Evolutionary conservation across 2,329 filamentous ascomycete genomes (phyloP), one percentile per base, ranked within the genome.

Genomic region (Capronia epimyces): DNA sequence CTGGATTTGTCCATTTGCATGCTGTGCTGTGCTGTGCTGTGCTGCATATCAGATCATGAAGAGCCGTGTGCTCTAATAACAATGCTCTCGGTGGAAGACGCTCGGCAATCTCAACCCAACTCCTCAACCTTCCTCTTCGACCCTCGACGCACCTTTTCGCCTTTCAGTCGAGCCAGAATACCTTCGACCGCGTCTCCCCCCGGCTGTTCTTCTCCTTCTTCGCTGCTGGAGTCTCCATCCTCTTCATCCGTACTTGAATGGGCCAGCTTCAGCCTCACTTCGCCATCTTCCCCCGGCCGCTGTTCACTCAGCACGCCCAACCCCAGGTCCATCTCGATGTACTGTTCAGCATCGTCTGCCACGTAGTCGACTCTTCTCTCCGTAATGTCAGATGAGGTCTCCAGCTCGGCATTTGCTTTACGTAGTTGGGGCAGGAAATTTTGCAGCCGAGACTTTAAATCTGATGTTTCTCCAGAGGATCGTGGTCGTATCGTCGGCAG

Each of bases 301-400:
- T 67, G 67, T 52, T 73, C 70, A 60, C 71, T 68, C 16, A 74
- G 59, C 4, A 74, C 71, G 8, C 71, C 71, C 9, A 74, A 58
- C 4, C 71, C 70, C 41, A 74, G 63, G 50, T 74, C 68, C 69
- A 72, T 71, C 53, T 72, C 70, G 51, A 72, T 71, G 55, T 72
- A 72, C 45, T 65, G 63, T 21, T 65, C 65, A 34, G 60, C 62
- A 6, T 62, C 61, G 7, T 67, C 66, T 22, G 63, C 58, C 20
- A 62, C 65, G 29, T 66, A 59, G 49, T 72, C 70, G 49, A 71
- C 47, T 15, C 63, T 55, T 21, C 66, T 42, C 45, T 68, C 65
- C 10, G 60, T 60, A 1, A 54, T 60, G 21, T 63, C 57, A 1
- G 67, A 67, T 2, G 65, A 64, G 18, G 65, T 64, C 47, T 72